Base-by-base conservation (phyloP, 1,139 yeast species). In the Eremothecium sinecaudum region DNA sequence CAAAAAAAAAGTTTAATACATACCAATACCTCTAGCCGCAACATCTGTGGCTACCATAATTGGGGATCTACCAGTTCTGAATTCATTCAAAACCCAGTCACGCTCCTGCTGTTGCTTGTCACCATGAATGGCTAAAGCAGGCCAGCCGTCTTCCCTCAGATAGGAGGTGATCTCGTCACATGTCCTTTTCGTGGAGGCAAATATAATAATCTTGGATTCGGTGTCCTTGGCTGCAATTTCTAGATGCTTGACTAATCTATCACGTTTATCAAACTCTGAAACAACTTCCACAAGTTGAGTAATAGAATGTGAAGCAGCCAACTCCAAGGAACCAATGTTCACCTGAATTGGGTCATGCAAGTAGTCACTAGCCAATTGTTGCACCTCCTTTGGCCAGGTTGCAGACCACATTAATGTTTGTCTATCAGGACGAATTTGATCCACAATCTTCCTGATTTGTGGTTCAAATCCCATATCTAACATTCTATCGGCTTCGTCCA, bases 11-110 rank as follows among this genome's bases (percentile, higher is more conserved):
- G 43, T 63, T 63, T 23, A 36, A 34, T 43, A 82, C 97, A 67
- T 84, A 86, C 95, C 98, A 71, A 90, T 87, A 77, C 98, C 98
- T 75, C 98, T 84, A 48, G 98, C 95, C 43, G 98, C 98, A 62
- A 90, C 98, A 65, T 90, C 98, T 49, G 98, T 90, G 45, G 98
- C 98, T 60, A 87, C 95, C 97, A 90, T 86, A 57, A 90, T 80
- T 47, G 96, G 95, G 38, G 93, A 77, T 61, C 79, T 80, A 50
- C 97, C 97, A 42, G 75, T 61, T 71, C 80, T 82, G 71, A 90
- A 90, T 65, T 90, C 95, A 49, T 69, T 72, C 64, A 90, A 71
- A 49, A 90, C 98, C 97, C 97, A 90, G 66, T 90, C 98, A 72
- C 98, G 87, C 67, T 90, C 98, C 59, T 78, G 75, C 69, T 90